phyloP scores from a whole-genome alignment of 1,284 basidiomycete species.

The Ceraceosorus bombacis region DNA sequence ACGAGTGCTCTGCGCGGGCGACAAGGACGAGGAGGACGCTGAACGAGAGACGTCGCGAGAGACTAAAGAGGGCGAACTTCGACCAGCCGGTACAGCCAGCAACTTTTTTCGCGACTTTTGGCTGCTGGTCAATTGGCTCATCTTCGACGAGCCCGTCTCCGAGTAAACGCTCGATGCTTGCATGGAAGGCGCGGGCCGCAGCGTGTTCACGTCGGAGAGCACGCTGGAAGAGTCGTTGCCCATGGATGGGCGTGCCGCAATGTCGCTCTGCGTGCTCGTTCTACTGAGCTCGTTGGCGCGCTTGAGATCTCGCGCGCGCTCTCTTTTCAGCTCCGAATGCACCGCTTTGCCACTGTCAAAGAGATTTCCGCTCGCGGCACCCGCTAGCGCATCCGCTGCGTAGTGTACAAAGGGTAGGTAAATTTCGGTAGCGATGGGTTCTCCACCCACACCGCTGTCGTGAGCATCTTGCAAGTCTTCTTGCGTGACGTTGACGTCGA shows the following conservation, averaged over 20 bases:
- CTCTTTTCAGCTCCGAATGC: conserved; percentile 17
- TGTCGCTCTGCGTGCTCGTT: conserved; percentile 1
- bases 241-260: not conserved
- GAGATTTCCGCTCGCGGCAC: conserved; percentile 21
- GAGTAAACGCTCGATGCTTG: conserved; percentile 12
- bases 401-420: conserved; percentile 84
- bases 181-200: conserved; percentile 11
- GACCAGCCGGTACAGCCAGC: not conserved
- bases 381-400: conserved; percentile 54
- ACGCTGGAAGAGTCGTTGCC: not conserved
- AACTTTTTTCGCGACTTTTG: not conserved
- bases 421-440: conserved; percentile 62
- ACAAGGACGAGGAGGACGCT: not conserved
- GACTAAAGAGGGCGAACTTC: not conserved
- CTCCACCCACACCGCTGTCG: conserved; percentile 44
- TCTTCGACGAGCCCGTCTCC: not conserved
- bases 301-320: conserved; percentile 12
- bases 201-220: conserved; percentile 7
- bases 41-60: not conserved
- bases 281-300: conserved; percentile 15
- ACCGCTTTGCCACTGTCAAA: conserved; percentile 19
- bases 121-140: not conserved
- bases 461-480: conserved; percentile 12
- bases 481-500: conserved; percentile 19
- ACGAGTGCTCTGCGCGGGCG: not conserved